phyloP scores from a whole-genome alignment of 768 basidiomycete species.

The Lactifluus echinatus region DNA sequence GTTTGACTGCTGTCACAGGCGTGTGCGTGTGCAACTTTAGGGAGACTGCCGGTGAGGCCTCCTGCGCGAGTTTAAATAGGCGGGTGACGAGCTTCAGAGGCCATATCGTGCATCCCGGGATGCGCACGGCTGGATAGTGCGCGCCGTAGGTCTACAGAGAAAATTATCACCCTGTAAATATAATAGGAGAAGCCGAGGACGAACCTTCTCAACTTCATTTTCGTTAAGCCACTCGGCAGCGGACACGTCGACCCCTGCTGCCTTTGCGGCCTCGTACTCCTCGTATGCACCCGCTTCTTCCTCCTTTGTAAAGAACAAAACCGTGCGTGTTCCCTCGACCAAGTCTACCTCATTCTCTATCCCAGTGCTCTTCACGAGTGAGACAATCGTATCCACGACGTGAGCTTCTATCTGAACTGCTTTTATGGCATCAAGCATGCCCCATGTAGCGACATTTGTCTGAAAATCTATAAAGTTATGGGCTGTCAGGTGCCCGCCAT shows the following conservation, averaged over 20 bases:
- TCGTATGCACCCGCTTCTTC: conserved; percentile 32
- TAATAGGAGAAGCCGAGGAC: conserved; percentile 3
- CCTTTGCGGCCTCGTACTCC: conserved; percentile 46
- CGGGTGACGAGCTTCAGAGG: conserved; percentile 74
- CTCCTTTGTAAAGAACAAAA: conserved; percentile 39
- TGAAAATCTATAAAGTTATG: conserved; percentile 39
- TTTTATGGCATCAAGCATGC: conserved; percentile 46
- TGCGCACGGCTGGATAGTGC: conserved; percentile 42
- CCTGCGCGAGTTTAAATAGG: conserved; percentile 41
- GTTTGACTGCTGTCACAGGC: conserved; percentile 39
- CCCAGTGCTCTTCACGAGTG: conserved; percentile 37
- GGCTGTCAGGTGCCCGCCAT: conserved; percentile 69
- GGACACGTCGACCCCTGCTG: conserved; percentile 42
- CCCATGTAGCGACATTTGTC: conserved; percentile 32
- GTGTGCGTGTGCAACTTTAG: conserved; percentile 66
- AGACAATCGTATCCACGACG: conserved; percentile 40
- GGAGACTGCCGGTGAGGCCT: conserved; percentile 27
- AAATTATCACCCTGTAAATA: background rate
- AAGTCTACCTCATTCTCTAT: conserved; percentile 51
- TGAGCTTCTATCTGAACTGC: conserved; percentile 50
- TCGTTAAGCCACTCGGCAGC: conserved; percentile 39
- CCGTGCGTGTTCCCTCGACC: conserved; percentile 45
- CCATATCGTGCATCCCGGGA: conserved; percentile 61
- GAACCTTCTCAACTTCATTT: conserved; percentile 42
- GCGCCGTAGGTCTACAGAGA: conserved; percentile 34